These are phyloP conservation scores for Cyphellophora attinorum DNA, from an alignment of 2,329 filamentous ascomycete genomes.

Conservation along the genomic window DNA sequence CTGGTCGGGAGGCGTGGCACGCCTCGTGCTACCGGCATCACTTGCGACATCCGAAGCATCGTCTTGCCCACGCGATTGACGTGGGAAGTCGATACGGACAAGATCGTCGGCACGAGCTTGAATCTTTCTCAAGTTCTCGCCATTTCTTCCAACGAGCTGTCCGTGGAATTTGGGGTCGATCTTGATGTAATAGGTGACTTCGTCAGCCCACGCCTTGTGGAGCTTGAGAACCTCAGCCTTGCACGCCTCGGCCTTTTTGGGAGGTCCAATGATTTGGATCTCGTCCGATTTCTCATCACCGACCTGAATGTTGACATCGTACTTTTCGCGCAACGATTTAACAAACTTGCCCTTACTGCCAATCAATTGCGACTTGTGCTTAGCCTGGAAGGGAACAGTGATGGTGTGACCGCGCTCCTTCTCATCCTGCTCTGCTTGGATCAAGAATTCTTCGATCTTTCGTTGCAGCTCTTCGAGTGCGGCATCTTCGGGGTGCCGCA, in stretches of 20 bases:
- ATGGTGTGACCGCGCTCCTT: slow-evolving; percentile 82
- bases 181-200: slow-evolving; percentile 77
- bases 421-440: slow-evolving; percentile 84
- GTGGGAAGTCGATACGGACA: slow-evolving; percentile 92
- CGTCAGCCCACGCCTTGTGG: slow-evolving; percentile 77
- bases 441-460: slow-evolving; percentile 70
- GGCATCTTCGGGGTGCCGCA: slow-evolving; percentile 58
- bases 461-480: slow-evolving; percentile 61
- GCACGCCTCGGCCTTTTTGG: slow-evolving; percentile 83
- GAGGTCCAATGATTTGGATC: slow-evolving; percentile 90
- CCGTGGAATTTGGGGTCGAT: slow-evolving; percentile 90
- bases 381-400: slow-evolving; percentile 87
- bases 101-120: slow-evolving; percentile 70
- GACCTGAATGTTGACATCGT: slow-evolving; percentile 66
- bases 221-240: slow-evolving; percentile 72
- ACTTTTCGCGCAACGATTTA: slow-evolving; percentile 58
- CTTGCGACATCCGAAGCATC: slow-evolving; percentile 65
- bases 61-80: slow-evolving; percentile 46
- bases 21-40: slow-evolving; percentile 51
- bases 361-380: slow-evolving; percentile 79
- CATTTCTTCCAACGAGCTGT: slow-evolving; percentile 83
- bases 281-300: slow-evolving; percentile 69
- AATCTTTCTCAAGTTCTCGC: slow-evolving; percentile 79
- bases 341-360: slow-evolving; percentile 60
- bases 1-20: slow-evolving; percentile 74